Base-by-base conservation (phyloP, 176 grass and related monocot genomes). In the Oryza officinalis region DNA sequence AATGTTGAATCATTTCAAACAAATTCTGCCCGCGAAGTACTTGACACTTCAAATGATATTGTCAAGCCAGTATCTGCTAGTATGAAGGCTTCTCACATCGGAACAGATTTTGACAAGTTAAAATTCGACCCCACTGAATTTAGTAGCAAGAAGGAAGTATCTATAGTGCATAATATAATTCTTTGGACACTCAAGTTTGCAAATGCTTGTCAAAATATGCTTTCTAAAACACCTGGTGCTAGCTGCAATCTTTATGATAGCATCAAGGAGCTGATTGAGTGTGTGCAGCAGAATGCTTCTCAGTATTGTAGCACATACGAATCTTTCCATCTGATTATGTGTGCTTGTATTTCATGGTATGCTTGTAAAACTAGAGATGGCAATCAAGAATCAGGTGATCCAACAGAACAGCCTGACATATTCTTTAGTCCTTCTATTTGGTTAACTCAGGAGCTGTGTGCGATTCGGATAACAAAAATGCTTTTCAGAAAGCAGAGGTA, bases 401-500 rank as follows among this genome's bases (percentile, higher is more conserved):
- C 37, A 33, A 72, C 83, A 41, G 37, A 45, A 31, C 23, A 59
- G 52, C 66, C 37, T 59, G 28, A 46, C 12, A 71, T 74, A 52
- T 87, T 72, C 14, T 69, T 69, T 22, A 22, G 35, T 89, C 81
- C 46, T 68, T 44, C 77, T 80, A 12, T 37, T 82, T 93, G 93
- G 92, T 72, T 83, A 88, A 71, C 79, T 80, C 89, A 83, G 25
- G 96, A 98, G 79, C 63, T 87, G 69, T 80, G 77, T 50, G 86
- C 93, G 27, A 83, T 98, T 67, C 68, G 59, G 63, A 77, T 89
- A 63, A 65, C 80, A 3, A 93, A 91, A 76, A 81, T 77, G 59
- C 90, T 95, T 87, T 74, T 93, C 54, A 86, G 74, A 71, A 87
- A 92, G 35, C 79, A 87, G 76, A 90, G 77, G 72, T 95, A 90